Percentiles rank a stretch among this genome's conserved stretches.
Conservation (phyloP, 192 early-diverging fungal species). For the Backusella parvicylindrica region DNA sequence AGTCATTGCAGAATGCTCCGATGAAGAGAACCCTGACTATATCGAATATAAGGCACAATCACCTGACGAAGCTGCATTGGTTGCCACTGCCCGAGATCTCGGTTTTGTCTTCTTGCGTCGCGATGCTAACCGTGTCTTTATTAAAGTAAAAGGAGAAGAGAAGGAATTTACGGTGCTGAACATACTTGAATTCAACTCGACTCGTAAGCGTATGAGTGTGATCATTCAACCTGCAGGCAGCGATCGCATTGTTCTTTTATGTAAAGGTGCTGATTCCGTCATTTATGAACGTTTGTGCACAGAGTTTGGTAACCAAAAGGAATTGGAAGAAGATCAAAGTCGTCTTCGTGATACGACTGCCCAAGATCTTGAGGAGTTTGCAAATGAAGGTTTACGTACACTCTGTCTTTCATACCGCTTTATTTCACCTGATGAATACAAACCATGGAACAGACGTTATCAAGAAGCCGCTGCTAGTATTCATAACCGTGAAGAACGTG, state of each 20-base stretch:
- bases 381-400: slow-evolving; percentile 81
- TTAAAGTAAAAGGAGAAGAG: slow-evolving; percentile 74
- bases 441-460: slow-evolving; percentile 65
- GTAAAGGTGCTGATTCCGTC: slow-evolving; percentile 94
- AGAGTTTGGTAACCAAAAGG: slow-evolving; percentile 30
- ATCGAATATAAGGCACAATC: slow-evolving; percentile 91
- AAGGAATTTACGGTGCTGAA: slow-evolving; percentile 63
- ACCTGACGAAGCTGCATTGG: slow-evolving; percentile 93
- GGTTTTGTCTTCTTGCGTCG: slow-evolving; percentile 81
- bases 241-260: slow-evolving; percentile 68
- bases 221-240: slow-evolving; percentile 73
- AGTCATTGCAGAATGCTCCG: slow-evolving; percentile 62
- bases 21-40: slow-evolving; percentile 35
- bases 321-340: slow-evolving; percentile 59
- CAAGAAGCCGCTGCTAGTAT: slow-evolving; percentile 70
- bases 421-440: slow-evolving; percentile 69
- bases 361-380: slow-evolving; percentile 83
- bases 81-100: slow-evolving; percentile 78
- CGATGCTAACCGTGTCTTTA: slow-evolving; percentile 55
- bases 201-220: slow-evolving; percentile 96
- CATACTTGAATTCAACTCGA: slow-evolving; percentile 88
- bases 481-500: slow-evolving; percentile 74
- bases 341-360: slow-evolving; percentile 64
- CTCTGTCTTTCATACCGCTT: slow-evolving; percentile 79
- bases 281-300: slow-evolving; percentile 76